These are phyloP conservation scores for Bocquillonia castaneifolia DNA, from an alignment of 441 rosid species.

Conservation along the genomic window DNA sequence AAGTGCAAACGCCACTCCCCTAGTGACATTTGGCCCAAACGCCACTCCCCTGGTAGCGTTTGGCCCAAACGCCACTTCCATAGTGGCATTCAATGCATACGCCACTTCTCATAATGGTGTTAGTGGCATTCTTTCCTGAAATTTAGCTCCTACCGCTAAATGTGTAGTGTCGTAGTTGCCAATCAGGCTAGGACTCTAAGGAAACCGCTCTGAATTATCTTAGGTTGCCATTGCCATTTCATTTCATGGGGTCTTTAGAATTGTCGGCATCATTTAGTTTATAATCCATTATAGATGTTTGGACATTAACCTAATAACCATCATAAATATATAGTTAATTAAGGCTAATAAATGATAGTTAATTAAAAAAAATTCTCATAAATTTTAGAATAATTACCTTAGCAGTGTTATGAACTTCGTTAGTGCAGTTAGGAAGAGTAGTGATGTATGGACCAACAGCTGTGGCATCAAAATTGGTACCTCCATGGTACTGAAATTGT, in stretches of 20 bases:
- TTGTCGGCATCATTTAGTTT: constrained; percentile 35
- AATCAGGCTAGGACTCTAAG: too few species aligned
- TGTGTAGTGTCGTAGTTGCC: too few species aligned
- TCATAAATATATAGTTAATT: not conserved
- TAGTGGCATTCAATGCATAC: too few species aligned
- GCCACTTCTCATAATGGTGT: too few species aligned
- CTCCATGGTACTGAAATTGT: constrained; percentile 64
- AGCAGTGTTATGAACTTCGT: constrained; percentile 45
- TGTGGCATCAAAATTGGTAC: constrained; percentile 67
- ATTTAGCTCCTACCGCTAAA: too few species aligned
- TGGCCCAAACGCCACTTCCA: too few species aligned
- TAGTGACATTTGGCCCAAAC: too few species aligned
- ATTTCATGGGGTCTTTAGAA: constrained; percentile 21
- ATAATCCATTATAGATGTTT: constrained; percentile 47
- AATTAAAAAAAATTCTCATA: not conserved
- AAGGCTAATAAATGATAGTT: not conserved
- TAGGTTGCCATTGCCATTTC: constrained; percentile 63
- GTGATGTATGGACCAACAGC: constrained; percentile 68
- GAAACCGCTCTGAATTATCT: too few species aligned
- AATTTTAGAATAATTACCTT: constrained; percentile 30
- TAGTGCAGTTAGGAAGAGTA: constrained; percentile 50
- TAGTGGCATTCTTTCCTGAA: too few species aligned
- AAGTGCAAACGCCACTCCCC: too few species aligned
- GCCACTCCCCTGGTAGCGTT: too few species aligned
- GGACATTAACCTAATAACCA: constrained; percentile 39